Percentiles rank a stretch among this genome's conserved stretches.
Conservation (phyloP, 2,329 filamentous ascomycete species). For the Aspergillus sojae region DNA sequence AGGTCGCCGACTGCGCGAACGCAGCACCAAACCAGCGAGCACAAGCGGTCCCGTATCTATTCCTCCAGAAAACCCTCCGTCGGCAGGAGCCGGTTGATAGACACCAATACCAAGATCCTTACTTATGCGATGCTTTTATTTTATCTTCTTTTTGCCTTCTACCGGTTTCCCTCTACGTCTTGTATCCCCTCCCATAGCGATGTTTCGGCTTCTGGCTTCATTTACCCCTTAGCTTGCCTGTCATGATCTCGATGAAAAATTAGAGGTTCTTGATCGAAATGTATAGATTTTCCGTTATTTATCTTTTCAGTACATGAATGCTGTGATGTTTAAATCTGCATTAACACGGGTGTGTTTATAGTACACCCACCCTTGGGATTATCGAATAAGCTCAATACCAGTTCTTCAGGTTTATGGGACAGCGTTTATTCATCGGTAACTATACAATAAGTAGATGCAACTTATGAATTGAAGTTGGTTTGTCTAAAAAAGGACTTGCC, state of each 20-base stretch:
- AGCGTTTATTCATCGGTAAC: not conserved
- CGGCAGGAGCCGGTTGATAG: not conserved
- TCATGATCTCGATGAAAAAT: slow-evolving; percentile 1
- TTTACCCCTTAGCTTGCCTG: not conserved
- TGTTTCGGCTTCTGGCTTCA: not conserved
- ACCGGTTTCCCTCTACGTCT: not conserved
- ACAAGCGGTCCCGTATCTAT: slow-evolving; percentile 6
- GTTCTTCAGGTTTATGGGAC: not conserved
- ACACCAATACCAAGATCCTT: not conserved
- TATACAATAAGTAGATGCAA: not conserved
- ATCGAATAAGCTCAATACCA: not conserved
- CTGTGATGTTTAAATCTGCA: not conserved
- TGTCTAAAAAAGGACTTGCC: not conserved
- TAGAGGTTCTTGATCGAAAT: slow-evolving; percentile 2
- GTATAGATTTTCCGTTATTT: not conserved
- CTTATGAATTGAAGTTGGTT: not conserved
- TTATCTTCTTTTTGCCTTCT: not conserved
- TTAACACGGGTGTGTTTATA: not conserved
- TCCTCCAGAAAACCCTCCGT: not conserved
- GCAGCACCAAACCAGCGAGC: slow-evolving; percentile 49
- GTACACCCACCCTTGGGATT: not conserved
- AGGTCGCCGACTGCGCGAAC: slow-evolving; percentile 79
- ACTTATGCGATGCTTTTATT: not conserved
- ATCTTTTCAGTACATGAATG: not conserved
- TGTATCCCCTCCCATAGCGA: slow-evolving; percentile 2